These are phyloP conservation scores for Backusella sp. DNA, from an alignment of 192 early-diverging fungal genomes.

Conservation along the genomic window DNA sequence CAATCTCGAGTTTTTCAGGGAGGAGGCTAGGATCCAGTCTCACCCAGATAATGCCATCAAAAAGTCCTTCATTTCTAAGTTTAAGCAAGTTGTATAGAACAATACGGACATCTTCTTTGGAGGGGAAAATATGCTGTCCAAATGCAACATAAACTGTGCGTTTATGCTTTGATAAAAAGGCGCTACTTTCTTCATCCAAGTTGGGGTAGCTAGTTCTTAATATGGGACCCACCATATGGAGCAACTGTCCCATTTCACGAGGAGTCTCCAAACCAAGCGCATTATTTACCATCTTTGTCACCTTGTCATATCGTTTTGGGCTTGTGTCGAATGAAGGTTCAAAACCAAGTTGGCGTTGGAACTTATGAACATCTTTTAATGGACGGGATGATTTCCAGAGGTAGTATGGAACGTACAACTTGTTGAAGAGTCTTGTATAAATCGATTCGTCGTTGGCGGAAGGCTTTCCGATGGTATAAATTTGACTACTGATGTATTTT, in stretches of 20 bases:
- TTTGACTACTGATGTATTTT: background rate
- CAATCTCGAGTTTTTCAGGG: background rate
- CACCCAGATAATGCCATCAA: conserved; percentile 42
- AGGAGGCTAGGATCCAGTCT: background rate
- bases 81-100: conserved; percentile 20
- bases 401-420: background rate
- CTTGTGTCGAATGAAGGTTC: background rate
- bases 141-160: conserved; percentile 35
- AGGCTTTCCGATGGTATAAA: background rate
- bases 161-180: conserved; percentile 25
- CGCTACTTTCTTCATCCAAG: background rate
- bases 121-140: conserved; percentile 19
- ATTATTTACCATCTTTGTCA: conserved; percentile 26
- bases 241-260: conserved; percentile 16
- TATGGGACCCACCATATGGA: conserved; percentile 34
- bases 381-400: background rate
- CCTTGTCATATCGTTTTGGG: background rate
- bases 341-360: background rate
- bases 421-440: background rate
- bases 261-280: conserved; percentile 21
- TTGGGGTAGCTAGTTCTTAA: conserved; percentile 22
- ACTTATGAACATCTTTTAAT: background rate
- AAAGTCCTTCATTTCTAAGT: background rate
- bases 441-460: background rate
- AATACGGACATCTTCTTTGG: conserved; percentile 1